Base-by-base conservation (phyloP, 257 asterid genomes). In the Gentiana macrophylla region DNA sequence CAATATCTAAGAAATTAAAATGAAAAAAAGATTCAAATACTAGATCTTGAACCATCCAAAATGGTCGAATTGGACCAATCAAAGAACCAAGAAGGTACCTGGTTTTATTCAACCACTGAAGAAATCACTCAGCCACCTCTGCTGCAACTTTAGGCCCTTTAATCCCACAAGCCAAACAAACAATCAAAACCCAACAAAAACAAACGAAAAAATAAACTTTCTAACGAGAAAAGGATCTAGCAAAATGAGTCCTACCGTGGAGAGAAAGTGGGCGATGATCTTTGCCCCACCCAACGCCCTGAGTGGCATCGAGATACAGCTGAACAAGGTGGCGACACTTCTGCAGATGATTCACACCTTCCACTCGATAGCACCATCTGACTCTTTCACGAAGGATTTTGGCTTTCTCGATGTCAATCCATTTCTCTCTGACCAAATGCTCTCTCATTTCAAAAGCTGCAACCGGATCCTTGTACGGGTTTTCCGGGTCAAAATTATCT, bases 381-480 rank as follows among this genome's bases (percentile, higher is more conserved):
- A 90, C 85, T 64, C 75, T 86, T 71, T 90, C 94, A 8, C 97
- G 68, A 60, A 90, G 79, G 68, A 90, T 86, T 81, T 90, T 90
- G 35, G 97, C 97, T 70, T 84, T 90, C 76, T 90, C 97, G 82
- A 90, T 90, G 62, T 80, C 81, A 94, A 90, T 84, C 97, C 97
- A 90, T 60, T 86, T 90, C 78, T 86, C 96, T 47, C 97, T 68
- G 6, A 90, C 94, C 65, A 90, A 52, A 54, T 90, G 83, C 74
- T 90, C 97, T 59, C 96, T 73, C 97, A 90, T 90, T 86, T 90
- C 97, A 32, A 86, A 76, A 76, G 77, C 74, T 36, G 94, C 94
- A 36, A 90, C 97, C 60, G 97, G 96, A 64, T 90, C 97, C 73
- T 82, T 90, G 70, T 86, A 86, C 24, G 97, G 97, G 45, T 86